Conservation (phyloP, 106 monocot genomes). For the Allium fistulosum region DNA sequence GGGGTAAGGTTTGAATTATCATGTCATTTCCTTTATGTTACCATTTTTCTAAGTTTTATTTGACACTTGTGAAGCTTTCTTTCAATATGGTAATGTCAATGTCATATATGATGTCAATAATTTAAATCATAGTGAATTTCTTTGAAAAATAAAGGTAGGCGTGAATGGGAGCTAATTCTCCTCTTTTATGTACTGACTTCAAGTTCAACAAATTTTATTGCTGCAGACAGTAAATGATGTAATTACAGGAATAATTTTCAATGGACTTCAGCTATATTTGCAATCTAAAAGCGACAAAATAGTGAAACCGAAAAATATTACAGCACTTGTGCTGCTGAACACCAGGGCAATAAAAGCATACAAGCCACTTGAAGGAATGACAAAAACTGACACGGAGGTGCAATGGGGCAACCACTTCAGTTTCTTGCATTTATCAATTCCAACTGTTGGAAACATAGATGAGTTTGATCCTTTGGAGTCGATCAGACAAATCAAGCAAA, state of each 20-base stretch:
- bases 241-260: slow-evolving; percentile 48
- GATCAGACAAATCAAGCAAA: slow-evolving; percentile 27
- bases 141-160: too few species aligned
- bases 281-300: neutral
- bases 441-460: slow-evolving; percentile 8
- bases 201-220: neutral
- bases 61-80: too few species aligned
- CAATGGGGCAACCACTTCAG: slow-evolving; percentile 71
- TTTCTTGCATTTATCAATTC: slow-evolving; percentile 46
- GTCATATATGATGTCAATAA: too few species aligned
- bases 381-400: slow-evolving; percentile 10
- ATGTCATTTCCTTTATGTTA: too few species aligned
- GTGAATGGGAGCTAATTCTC: neutral
- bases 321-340: slow-evolving; percentile 36
- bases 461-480: slow-evolving; percentile 37
- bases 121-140: too few species aligned
- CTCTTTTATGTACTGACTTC: neutral
- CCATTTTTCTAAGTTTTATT: too few species aligned
- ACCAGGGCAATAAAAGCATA: slow-evolving; percentile 38
- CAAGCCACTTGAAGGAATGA: slow-evolving; percentile 21
- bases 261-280: slow-evolving; percentile 54
- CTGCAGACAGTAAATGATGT: slow-evolving; percentile 53
- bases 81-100: too few species aligned
- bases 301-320: neutral
- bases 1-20: too few species aligned